Percentiles rank a stretch among this genome's conserved stretches.
Conservation (phyloP, 192 early-diverging fungal genomes). For the Rhizoclosmatium globosum region DNA sequence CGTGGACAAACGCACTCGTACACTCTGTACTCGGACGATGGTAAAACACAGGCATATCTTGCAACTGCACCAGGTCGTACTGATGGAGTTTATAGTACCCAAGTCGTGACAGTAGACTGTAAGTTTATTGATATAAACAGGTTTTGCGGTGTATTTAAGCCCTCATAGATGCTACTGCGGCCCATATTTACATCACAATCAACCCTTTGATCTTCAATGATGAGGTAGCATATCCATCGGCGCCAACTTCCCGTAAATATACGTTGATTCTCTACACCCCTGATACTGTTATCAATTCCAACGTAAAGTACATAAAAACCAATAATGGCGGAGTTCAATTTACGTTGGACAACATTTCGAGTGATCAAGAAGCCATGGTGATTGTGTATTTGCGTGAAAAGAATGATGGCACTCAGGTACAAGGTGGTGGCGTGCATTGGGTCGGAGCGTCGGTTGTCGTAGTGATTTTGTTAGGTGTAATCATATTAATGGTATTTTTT, state of each 20-base stretch:
- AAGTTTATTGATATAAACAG: too few relatives aligned
- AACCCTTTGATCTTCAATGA: not conserved
- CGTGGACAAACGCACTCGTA: not conserved
- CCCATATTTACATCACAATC: constrained; percentile 16
- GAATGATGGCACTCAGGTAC: not conserved
- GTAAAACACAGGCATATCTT: not conserved
- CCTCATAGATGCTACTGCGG: not conserved
- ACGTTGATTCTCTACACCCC: not conserved
- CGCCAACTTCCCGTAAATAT: constrained; percentile 1
- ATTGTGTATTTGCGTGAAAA: not conserved
- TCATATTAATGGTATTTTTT: constrained; percentile 7
- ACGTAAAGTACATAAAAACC: not conserved
- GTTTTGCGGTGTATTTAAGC: too few relatives aligned
- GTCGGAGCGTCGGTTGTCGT: constrained; percentile 16
- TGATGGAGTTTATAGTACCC: constrained; percentile 1
- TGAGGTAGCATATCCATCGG: not conserved
- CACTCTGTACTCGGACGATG: constrained; percentile 22
- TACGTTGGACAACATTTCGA: not conserved
- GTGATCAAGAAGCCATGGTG: constrained; percentile 12
- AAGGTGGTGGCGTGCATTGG: not conserved
- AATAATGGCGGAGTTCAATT: not conserved
- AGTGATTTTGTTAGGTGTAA: constrained; percentile 9
- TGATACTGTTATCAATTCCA: not conserved
- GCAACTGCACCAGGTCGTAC: not conserved
- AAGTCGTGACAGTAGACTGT: constrained; percentile 7